A percentile compares a stretch with the other conserved stretches of the same genome.
These are phyloP conservation scores for Hordeum marinum DNA, from an alignment of 176 grass and related monocot genomes.

Conservation along the genomic window DNA sequence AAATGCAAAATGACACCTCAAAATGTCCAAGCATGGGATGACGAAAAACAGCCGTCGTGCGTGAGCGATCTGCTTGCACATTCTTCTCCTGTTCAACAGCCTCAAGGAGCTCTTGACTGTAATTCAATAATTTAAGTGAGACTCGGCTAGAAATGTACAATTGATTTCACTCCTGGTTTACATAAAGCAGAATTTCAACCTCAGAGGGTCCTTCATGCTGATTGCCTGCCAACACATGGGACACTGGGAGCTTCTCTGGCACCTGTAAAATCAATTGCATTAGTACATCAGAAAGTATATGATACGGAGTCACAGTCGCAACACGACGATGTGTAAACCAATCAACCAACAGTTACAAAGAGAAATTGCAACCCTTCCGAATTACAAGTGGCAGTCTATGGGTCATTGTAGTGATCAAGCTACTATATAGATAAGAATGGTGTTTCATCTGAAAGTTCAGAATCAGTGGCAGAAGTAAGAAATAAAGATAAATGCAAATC, in stretches of 20 bases:
- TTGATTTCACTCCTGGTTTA: background rate
- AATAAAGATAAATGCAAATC: conserved; percentile 3
- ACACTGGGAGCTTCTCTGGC: conserved; percentile 96
- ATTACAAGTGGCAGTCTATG: background rate
- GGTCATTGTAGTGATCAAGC: background rate
- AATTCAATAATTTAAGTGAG: background rate
- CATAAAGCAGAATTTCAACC: conserved; percentile 35
- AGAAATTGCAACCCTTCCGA: background rate
- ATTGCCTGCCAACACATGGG: conserved; percentile 96
- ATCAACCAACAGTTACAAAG: background rate
- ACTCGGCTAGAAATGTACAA: background rate
- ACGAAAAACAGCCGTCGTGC: conserved; percentile 54
- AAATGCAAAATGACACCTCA: conserved; percentile 38
- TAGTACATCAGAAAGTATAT: background rate
- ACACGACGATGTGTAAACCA: background rate
- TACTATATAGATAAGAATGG: background rate
- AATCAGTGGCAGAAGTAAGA: background rate
- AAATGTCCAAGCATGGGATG: conserved; percentile 88
- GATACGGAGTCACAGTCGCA: background rate
- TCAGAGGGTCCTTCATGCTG: conserved; percentile 83
- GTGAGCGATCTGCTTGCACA: conserved; percentile 39
- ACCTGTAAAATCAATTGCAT: conserved; percentile 41
- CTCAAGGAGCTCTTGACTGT: conserved; percentile 86
- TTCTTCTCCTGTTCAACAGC: conserved; percentile 84
- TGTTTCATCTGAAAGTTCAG: background rate